Base-by-base conservation (phyloP, 306 rosid species). In the Lathyrus oleraceus region DNA sequence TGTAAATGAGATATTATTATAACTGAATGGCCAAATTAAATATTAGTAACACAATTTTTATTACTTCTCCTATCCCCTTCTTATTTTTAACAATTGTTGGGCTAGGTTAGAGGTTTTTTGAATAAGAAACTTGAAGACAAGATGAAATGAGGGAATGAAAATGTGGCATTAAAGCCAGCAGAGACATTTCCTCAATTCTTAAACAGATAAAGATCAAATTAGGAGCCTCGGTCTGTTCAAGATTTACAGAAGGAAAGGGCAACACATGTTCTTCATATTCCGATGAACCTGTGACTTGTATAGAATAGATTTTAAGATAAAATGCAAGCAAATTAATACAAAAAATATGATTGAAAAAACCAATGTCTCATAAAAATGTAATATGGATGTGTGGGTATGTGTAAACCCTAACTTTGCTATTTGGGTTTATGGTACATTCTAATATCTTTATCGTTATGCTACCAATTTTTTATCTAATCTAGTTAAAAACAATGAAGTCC, bases 1-100 rank as follows among this genome's bases (percentile, higher is more conserved):
- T 40, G 53, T 43, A 8, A 59, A 67, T 81, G 56, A 83, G 78
- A 77, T 74, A 65, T 25, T 54, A 47, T n/a, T 58, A 45, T 42
- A 51, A 75, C 21, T 28, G 65, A 21, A 70, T 16, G 42, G 21
- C 39, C 40, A 35, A 51, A 63, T 62, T 53, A 12, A 54, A 63
- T 67, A 15, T 47, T 20, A 36, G 36, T 19, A 16, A 65, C 32
- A 43, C 45, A 27, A 13, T 10, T 30, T 68, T 51, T 70, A 67
- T 61, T 65, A 28, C 69, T 65, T 56, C 20, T 53, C 66, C 69
- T 53, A 47, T 38, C 43, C 42, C 65, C 48, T 14, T 35, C 67
- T 1, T 48, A 53, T 53, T 19, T 32, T 61, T 51, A 52, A 70
- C 25, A 53, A 61, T 60, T 13, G 65, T 8, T 20, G 49, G 61